Evolutionary conservation across 352 stramenopile species (phyloP), one percentile per base, ranked within the genome.

Genomic region (Elongisporangium prolatum): DNA sequence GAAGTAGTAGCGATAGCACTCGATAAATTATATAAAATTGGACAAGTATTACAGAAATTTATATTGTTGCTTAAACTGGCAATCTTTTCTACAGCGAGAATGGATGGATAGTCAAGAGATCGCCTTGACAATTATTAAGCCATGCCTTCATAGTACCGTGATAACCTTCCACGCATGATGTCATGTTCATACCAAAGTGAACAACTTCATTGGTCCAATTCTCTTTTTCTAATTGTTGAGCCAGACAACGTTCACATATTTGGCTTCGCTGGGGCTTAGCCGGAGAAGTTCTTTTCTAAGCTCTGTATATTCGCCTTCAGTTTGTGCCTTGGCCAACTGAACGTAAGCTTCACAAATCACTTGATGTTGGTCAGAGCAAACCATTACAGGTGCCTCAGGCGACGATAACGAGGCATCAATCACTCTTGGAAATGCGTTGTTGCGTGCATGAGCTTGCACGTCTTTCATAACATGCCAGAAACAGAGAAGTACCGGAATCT

Each of bases 401-500:
- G 17, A 38, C 14, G 11, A 55, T 49, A 16, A 38, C 9, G 11
- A 14, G 24, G 21, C 38, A 11, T 59, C n/a, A 2, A 59, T 21
- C 20, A 52, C 55, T 20, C 58, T 22, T 6, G 18, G 40, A 21
- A 59, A 56, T 11, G 6, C 50, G 11, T 40, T 13, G 3, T 22
- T 38, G 2, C 44, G 18, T 25, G 59, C 59, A 48, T 61, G 55
- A 6, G n/a, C 38, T 21, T 52, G 38, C 11, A 56, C 47, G 16
- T 60, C 48, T 44, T 56, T 60, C 21, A 54, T 52, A 14, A 67
- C 58, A n/a, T 62, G 44, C 50, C 50, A 67, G 14, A 62, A 7
- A 47, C 50, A 62, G 20, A 67, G 50, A 6, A 60, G 17, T 7
- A 38, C 56, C 20, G 50, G 54, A 2, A 48, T 50, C 4, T 6